Percentiles rank a stretch among this genome's conserved stretches.
These are phyloP conservation scores for Anacardium occidentale DNA, from an alignment of 345 rosid species.

Conservation along the genomic window DNA sequence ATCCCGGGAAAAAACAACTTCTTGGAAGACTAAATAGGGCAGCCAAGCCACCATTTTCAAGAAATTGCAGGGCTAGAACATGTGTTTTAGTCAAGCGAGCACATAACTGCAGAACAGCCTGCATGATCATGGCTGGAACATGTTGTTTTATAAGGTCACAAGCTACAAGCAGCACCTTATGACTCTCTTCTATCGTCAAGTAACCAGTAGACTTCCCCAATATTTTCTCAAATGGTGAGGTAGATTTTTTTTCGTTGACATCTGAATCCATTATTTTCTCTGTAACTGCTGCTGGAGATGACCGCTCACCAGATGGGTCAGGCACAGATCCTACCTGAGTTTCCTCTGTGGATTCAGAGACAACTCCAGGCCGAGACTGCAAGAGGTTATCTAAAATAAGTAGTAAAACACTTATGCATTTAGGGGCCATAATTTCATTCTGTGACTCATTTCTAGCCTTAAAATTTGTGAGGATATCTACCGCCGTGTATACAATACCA, in stretches of 20 bases:
- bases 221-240: constrained; percentile 48
- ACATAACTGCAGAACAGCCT: constrained; percentile 93
- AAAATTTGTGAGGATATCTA: constrained; percentile 65
- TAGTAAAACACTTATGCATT: constrained; percentile 80
- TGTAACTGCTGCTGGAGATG: constrained; percentile 31
- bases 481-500: constrained; percentile 59
- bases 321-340: constrained; percentile 46
- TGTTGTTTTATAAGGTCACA: constrained; percentile 77
- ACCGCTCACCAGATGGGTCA: constrained; percentile 39
- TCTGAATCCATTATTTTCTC: constrained; percentile 47
- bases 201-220: constrained; percentile 85
- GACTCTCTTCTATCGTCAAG: constrained; percentile 71
- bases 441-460: constrained; percentile 51
- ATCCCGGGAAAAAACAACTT: constrained; percentile 84
- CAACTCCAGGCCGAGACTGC: constrained; percentile 59
- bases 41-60: constrained; percentile 76
- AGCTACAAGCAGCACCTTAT: constrained; percentile 57
- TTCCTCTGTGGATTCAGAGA: constrained; percentile 51
- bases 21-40: constrained; percentile 81
- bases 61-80: constrained; percentile 72
- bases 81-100: constrained; percentile 90
- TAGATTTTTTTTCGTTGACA: constrained; percentile 47
- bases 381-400: constrained; percentile 83
- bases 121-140: constrained; percentile 89
- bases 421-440: constrained; percentile 60